Base-by-base conservation (phyloP, 2,329 filamentous ascomycete species). In the Sarocladium brachiariae region DNA sequence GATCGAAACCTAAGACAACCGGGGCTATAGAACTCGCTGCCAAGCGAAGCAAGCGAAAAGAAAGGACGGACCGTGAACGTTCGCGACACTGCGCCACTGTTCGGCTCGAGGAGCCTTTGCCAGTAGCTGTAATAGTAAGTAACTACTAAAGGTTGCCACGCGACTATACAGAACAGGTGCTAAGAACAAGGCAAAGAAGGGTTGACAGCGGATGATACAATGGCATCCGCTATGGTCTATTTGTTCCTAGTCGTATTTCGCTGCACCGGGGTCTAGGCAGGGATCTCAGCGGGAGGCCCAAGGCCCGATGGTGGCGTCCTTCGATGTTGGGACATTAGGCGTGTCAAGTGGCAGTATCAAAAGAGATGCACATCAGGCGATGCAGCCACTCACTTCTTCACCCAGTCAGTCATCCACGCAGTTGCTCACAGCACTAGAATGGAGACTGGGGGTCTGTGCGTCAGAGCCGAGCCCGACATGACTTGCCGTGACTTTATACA, bases 1-100 rank as follows among this genome's bases (percentile, higher is more conserved):
- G 27, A 47, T 47, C 16, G 43, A 47, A 47, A 47, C 43, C 43
- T 47, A 47, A 47, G 43, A 47, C 43, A 47, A 24, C 25, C 25
- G 25, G 43, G 43, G 43, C 43, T 47, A 47, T 47, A 47, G 43
- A 47, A 47, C 43, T 10, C 16, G 43, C 43, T 31, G 25, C 25
- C 43, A n/a, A n/a, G n/a, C n/a, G n/a, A n/a, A n/a, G n/a, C n/a
- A n/a, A n/a, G n/a, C n/a, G n/a, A n/a, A n/a, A n/a, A n/a, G n/a
- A n/a, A n/a, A n/a, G n/a, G n/a, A n/a, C n/a, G n/a, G n/a, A n/a
- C n/a, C n/a, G n/a, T n/a, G 43, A 33, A 13, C 10, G 16, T 47
- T 47, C 43, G 27, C 24, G 43, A 47, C 19, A 25, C 25, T 47
- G 11, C 24, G 43, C 43, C 43, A 19, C 43, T 19, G 14, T 21